A percentile compares a stretch with the other conserved stretches of the same genome.
phyloP scores from a whole-genome alignment of 2,329 filamentous ascomycete species.

The Clonostachys rosea region DNA sequence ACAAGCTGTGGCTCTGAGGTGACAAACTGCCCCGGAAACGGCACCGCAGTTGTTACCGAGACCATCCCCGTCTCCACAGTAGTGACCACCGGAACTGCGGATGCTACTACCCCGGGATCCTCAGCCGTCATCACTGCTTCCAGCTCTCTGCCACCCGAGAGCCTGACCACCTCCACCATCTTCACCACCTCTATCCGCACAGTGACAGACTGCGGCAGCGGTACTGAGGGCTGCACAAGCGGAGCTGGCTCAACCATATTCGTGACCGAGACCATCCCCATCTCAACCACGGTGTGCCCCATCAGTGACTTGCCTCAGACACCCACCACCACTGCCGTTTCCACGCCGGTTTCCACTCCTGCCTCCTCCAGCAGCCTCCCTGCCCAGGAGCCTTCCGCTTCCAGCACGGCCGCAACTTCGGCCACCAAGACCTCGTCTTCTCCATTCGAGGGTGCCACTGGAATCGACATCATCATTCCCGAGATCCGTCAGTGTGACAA shows the following conservation, averaged over 20 bases:
- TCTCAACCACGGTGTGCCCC: background rate
- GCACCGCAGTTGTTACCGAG: slow-evolving; percentile 3
- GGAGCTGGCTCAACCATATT: slow-evolving; percentile 11
- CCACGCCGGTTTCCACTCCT: no score
- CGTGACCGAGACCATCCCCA: background rate
- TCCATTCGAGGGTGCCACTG: no score
- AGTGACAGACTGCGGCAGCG: background rate
- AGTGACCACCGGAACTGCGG: slow-evolving; percentile 33
- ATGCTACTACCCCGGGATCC: no score
- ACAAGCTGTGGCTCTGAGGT: slow-evolving; percentile 7
- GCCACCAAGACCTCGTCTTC: no score
- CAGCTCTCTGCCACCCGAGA: slow-evolving; percentile 1
- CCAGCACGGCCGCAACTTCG: no score
- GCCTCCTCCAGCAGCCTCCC: no score
- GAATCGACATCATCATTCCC: no score
- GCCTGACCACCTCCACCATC: background rate
- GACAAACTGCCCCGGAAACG: slow-evolving; percentile 16
- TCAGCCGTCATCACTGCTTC: background rate
- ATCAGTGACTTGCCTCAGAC: background rate
- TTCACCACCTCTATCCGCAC: background rate
- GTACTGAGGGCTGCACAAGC: background rate
- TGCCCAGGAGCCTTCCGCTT: no score
- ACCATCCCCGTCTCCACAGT: slow-evolving; percentile 18
- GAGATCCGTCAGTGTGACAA: no score
- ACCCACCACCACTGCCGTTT: no score